These are phyloP conservation scores for Circinella minor DNA, from an alignment of 371 early-diverging fungal genomes.

Conservation along the genomic window DNA sequence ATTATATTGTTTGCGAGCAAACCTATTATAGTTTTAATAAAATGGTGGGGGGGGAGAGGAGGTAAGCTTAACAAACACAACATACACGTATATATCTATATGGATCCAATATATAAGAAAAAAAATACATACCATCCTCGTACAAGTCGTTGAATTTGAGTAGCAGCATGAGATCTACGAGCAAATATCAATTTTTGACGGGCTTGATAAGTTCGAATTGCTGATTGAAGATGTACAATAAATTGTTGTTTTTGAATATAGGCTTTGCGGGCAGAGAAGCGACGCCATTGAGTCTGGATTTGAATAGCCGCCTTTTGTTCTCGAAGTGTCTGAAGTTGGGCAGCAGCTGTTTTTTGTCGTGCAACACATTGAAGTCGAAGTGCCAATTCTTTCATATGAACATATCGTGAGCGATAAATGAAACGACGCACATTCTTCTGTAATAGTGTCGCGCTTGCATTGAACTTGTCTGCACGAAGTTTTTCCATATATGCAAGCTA, in stretches of 20 bases:
- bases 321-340: conserved; percentile 53
- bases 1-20: conserved; percentile 65
- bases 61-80: too few species aligned
- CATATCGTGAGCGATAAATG: conserved; percentile 70
- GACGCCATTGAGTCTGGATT: conserved; percentile 77
- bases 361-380: conserved; percentile 62
- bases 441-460: conserved; percentile 79
- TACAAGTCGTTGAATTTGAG: conserved; percentile 69
- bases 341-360: conserved; percentile 67
- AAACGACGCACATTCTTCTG: conserved; percentile 88
- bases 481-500: conserved; percentile 91
- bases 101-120: not conserved
- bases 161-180: conserved; percentile 69
- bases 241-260: conserved; percentile 44
- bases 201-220: conserved; percentile 59
- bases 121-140: conserved; percentile 55
- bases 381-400: conserved; percentile 57
- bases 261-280: conserved; percentile 64
- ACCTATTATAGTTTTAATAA: conserved; percentile 10
- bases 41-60: too few species aligned
- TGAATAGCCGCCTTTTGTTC: conserved; percentile 73
- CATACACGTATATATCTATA: too few species aligned
- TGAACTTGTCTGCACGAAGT: conserved; percentile 78
- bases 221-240: conserved; percentile 45
- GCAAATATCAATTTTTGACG: conserved; percentile 45